phyloP scores from a whole-genome alignment of 169 alveolate genomes.

The Besnoitia besnoiti region DNA sequence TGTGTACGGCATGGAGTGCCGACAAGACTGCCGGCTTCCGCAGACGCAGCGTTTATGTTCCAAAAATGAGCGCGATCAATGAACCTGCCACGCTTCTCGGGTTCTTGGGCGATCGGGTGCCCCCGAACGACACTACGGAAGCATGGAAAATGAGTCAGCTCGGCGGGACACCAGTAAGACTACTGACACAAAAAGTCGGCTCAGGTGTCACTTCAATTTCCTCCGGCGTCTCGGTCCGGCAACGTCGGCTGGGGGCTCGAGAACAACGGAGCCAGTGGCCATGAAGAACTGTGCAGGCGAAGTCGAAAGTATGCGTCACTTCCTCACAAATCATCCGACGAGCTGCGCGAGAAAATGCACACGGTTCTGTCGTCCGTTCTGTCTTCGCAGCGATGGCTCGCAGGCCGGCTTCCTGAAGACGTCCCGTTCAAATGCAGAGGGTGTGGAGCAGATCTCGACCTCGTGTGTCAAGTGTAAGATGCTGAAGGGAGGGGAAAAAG shows the following conservation, averaged over 20 bases:
- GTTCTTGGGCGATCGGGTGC: slow-evolving; percentile 48
- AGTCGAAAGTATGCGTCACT: no score
- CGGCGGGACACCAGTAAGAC: slow-evolving; percentile 68
- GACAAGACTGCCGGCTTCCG: no score
- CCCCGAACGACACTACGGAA: slow-evolving; percentile 44
- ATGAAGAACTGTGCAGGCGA: no score
- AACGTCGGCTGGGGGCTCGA: no score
- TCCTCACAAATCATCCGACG: no score
- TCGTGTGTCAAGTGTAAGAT: slow-evolving; percentile 28
- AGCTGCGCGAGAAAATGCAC: no score
- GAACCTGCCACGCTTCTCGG: slow-evolving; percentile 50
- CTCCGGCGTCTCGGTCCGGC: no score
- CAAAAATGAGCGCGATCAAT: neutral
- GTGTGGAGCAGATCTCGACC: slow-evolving; percentile 8
- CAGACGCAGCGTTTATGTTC: no score
- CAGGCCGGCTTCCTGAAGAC: neutral
- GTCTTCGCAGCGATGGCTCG: slow-evolving; percentile 22
- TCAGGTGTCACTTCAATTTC: no score
- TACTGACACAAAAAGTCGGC: no score
- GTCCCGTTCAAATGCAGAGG: neutral
- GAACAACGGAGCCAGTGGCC: no score
- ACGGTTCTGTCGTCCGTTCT: neutral
- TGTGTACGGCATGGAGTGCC: no score
- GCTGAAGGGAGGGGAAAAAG: neutral
- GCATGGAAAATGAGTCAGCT: slow-evolving; percentile 60